These are phyloP conservation scores for Dipodascopsis tothii DNA, from an alignment of 805 yeast genomes.

Conservation along the genomic window DNA sequence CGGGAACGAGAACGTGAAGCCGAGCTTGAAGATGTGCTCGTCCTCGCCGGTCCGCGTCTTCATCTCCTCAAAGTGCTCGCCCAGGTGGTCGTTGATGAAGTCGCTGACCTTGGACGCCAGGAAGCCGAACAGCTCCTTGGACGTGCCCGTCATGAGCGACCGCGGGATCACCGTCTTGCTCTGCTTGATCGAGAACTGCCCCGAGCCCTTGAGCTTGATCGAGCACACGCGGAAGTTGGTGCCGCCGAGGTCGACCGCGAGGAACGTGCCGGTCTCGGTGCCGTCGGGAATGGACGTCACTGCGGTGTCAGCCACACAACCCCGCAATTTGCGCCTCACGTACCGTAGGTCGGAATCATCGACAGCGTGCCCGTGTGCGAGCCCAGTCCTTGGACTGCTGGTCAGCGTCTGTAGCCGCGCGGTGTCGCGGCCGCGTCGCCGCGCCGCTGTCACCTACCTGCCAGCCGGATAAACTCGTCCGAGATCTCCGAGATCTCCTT, in stretches of 20 bases:
- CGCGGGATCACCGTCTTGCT: slow-evolving; percentile 71
- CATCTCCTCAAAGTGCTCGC: slow-evolving; percentile 35
- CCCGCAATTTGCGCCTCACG: too few species aligned
- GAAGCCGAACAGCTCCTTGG: slow-evolving; percentile 62
- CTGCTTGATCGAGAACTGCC: slow-evolving; percentile 71
- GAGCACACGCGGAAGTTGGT: slow-evolving; percentile 94
- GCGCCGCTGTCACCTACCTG: slow-evolving; percentile 4
- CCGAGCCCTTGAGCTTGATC: slow-evolving; percentile 51
- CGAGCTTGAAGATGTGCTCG: slow-evolving; percentile 51
- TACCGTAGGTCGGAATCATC: slow-evolving; percentile 78
- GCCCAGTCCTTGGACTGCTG: slow-evolving; percentile 30
- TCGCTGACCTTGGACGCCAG: slow-evolving; percentile 62
- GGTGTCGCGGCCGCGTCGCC: too few species aligned
- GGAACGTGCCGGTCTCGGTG: slow-evolving; percentile 66
- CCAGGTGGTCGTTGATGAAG: slow-evolving; percentile 64
- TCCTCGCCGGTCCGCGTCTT: slow-evolving; percentile 20
- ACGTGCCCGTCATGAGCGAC: slow-evolving; percentile 60
- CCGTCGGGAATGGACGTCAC: slow-evolving; percentile 85
- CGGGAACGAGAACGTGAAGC: slow-evolving; percentile 93
- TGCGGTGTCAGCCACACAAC: too few species aligned
- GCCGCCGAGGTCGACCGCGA: slow-evolving; percentile 95
- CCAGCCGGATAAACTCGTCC: slow-evolving; percentile 23
- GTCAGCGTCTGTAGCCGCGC: too few species aligned
- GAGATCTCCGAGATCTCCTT: slow-evolving; percentile 24
- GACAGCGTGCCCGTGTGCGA: slow-evolving; percentile 30